phyloP scores from a whole-genome alignment of 2,329 filamentous ascomycete species.

The Colletotrichum sp. region DNA sequence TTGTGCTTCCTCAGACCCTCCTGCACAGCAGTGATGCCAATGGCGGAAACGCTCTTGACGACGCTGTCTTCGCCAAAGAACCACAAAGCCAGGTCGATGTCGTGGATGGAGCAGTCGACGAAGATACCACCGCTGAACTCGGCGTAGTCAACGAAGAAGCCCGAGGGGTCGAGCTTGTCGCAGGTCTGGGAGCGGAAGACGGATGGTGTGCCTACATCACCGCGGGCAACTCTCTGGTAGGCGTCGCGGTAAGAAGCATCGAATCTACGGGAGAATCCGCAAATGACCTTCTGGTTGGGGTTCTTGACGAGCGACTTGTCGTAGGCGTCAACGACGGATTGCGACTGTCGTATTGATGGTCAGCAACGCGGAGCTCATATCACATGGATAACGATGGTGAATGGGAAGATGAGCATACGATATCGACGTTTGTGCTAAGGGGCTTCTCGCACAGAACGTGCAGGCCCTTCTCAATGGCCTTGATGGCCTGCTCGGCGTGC shows the following conservation, averaged over 20 bases:
- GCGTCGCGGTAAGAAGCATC: conserved; percentile 70
- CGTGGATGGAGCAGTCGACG: conserved; percentile 74
- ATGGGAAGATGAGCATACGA: conserved; percentile 44
- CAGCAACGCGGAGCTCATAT: neutral
- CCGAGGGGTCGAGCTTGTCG: conserved; percentile 67
- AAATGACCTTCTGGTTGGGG: conserved; percentile 67
- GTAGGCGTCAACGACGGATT: conserved; percentile 64
- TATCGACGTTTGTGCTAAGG: conserved; percentile 60
- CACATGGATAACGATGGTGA: neutral
- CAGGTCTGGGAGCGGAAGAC: conserved; percentile 71
- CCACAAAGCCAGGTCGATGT: conserved; percentile 53
- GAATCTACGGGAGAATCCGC: conserved; percentile 50
- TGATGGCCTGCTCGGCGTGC: conserved; percentile 62
- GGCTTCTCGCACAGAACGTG: conserved; percentile 67
- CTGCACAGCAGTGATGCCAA: conserved; percentile 35
- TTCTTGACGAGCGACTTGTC: conserved; percentile 38
- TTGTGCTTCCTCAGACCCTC: conserved; percentile 36
- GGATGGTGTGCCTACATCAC: conserved; percentile 62
- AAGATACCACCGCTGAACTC: conserved; percentile 71
- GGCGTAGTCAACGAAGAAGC: conserved; percentile 73
- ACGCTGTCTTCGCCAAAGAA: conserved; percentile 35
- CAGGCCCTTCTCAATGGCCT: conserved; percentile 57
- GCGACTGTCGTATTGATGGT: conserved; percentile 57
- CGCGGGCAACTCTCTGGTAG: conserved; percentile 52
- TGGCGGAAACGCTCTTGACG: conserved; percentile 33